phyloP scores from a whole-genome alignment of 192 early-diverging fungal species.

The Pilobolus umbonatus region DNA sequence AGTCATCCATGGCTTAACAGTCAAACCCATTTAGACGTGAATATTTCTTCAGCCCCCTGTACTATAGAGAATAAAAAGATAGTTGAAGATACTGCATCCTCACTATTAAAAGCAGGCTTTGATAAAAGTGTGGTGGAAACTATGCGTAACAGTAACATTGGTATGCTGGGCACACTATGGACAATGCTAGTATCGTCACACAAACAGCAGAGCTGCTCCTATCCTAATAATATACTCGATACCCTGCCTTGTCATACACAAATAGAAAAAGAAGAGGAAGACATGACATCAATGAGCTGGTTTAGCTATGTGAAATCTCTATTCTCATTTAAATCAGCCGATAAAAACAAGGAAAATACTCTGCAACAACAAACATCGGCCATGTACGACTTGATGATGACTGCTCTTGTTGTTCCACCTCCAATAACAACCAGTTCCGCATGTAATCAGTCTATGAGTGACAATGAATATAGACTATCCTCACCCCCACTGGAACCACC shows the following conservation, averaged over 20 bases:
- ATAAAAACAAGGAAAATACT: neutral
- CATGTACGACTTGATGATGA: neutral
- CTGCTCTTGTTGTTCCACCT: neutral
- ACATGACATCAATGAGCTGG: neutral
- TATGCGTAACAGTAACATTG: slow-evolving; percentile 51
- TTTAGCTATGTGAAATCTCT: neutral
- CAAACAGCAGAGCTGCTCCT: no score
- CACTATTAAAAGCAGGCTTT: slow-evolving; percentile 49
- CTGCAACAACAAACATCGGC: neutral
- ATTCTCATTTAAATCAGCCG: neutral
- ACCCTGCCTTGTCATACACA: neutral
- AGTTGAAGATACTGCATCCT: slow-evolving; percentile 42
- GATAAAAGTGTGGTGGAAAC: slow-evolving; percentile 47
- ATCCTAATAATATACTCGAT: no score
- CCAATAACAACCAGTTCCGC: neutral
- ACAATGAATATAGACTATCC: no score
- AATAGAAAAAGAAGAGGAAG: neutral
- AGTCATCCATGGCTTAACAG: slow-evolving; percentile 56
- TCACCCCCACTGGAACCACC: no score
- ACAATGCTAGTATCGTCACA: slow-evolving; percentile 49
- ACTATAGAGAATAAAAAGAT: neutral
- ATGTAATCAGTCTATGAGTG: neutral
- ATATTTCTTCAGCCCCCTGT: slow-evolving; percentile 19
- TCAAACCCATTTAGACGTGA: neutral
- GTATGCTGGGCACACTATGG: slow-evolving; percentile 60